A percentile compares a stretch with the other conserved stretches of the same genome.
Evolutionary conservation across 352 stramenopile genomes (phyloP).

Genomic region (Thraustotheca clavata): DNA sequence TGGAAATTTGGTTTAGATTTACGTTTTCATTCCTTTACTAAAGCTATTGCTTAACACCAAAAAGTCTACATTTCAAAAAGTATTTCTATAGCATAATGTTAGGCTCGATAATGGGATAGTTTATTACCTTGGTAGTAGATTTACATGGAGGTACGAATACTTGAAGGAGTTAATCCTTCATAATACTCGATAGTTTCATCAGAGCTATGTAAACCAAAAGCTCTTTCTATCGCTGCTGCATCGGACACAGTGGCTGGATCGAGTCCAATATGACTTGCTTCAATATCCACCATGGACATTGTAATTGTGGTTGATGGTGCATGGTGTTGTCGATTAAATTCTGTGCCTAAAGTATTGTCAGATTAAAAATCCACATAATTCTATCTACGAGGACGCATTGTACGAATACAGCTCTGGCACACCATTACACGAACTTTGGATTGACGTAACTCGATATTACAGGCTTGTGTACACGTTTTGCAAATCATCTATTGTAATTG

Average conservation of each 20-base stretch:
- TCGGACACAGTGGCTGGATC: neutral
- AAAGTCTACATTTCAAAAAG: too few species aligned
- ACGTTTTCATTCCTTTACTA: too few species aligned
- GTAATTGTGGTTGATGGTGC: neutral
- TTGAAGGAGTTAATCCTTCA: too few species aligned
- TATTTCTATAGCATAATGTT: too few species aligned
- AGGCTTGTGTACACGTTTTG: neutral
- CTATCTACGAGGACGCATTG: neutral
- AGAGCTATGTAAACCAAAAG: neutral
- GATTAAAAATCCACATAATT: neutral
- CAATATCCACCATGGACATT: neutral
- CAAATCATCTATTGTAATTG: neutral
- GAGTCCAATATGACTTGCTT: neutral
- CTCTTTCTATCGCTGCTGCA: neutral
- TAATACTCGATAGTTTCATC: too few species aligned
- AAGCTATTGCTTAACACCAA: too few species aligned
- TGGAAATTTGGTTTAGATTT: too few species aligned
- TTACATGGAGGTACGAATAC: too few species aligned
- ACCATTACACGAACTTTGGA: neutral
- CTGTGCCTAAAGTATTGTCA: neutral
- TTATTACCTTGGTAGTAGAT: too few species aligned
- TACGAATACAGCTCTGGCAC: neutral
- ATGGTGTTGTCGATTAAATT: neutral
- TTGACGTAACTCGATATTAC: neutral
- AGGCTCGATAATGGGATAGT: too few species aligned